Evolutionary conservation across 331 rosid species (phyloP), one percentile per base, ranked within the genome.

Genomic region (Quercus tomentella): DNA sequence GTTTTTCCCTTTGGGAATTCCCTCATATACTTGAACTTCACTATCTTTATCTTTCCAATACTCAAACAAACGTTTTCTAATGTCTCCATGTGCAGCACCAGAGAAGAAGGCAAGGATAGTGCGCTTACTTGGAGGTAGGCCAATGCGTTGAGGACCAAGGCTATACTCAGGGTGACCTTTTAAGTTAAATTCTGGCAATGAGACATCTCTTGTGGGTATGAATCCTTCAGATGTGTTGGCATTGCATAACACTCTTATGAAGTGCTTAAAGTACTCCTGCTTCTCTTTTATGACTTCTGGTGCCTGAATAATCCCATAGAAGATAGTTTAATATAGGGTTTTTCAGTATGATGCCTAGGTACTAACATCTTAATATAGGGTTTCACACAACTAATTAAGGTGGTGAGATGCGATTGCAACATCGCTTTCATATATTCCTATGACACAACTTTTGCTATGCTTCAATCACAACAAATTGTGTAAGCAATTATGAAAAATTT

Each of bases 211-310:
- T 7, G 21, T 4, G 1, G 98, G 88, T 9, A 51, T 7, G 82
- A 93, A 93, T 7, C 91, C 97, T 87, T 90, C 97, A 0, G 98
- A 90, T 0, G 79, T 86, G 76, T 93, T 91, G 65, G 97, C 97
- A 73, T 93, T 91, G 86, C 98, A 93, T 45, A 91, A 71, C 4
- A 89, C 97, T 72, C 96, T 87, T 11, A 91, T 86, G 31, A 91
- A 26, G 70, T 90, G 79, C 54, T 76, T 84, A 75, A 84, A 93
- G 1, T 85, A 25, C 25, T 87, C 76, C 4, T 83, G 79, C 2
- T 85, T 21, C 17, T 75, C 77, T 20, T 60, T 56, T 25, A 94
- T 82, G 54, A 87, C 81, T 20, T 88, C 93, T 1, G 97, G 98
- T 31, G 95, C 97, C 97, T 93, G 73, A 33, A 82, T 43, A 75